These are phyloP conservation scores for Cercospora janseana DNA, from an alignment of 2,329 filamentous ascomycete genomes.

Conservation along the genomic window DNA sequence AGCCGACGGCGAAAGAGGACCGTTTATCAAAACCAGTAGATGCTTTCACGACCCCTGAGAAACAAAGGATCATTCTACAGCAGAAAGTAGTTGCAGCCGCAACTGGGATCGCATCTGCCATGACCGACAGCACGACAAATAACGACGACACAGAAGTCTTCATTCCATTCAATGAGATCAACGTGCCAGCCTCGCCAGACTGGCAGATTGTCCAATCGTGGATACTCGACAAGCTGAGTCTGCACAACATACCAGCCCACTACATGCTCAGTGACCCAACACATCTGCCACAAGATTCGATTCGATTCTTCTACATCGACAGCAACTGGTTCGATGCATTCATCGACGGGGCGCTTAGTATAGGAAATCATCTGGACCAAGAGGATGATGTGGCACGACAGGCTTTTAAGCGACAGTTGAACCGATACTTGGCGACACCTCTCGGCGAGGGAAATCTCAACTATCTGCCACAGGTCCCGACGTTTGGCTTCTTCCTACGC, in stretches of 20 bases:
- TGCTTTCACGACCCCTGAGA: neutral
- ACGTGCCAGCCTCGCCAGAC: constrained; percentile 6
- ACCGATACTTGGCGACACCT: constrained; percentile 1
- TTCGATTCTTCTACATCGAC: constrained; percentile 21
- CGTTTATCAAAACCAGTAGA: neutral
- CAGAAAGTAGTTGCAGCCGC: neutral
- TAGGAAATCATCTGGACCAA: constrained; percentile 16
- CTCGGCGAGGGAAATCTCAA: neutral
- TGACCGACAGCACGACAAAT: neutral
- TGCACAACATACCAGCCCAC: constrained; percentile 17
- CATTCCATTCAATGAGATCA: constrained; percentile 12
- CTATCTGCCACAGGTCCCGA: constrained; percentile 6
- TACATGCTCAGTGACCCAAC: constrained; percentile 13
- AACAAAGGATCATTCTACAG: neutral
- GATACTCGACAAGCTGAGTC: constrained; percentile 14
- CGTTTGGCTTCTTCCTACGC: constrained; percentile 8
- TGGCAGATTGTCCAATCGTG: constrained; percentile 13
- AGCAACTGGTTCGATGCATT: constrained; percentile 14
- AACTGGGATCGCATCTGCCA: neutral
- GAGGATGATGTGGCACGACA: constrained; percentile 9
- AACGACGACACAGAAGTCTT: neutral
- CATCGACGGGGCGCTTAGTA: constrained; percentile 19
- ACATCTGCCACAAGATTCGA: constrained; percentile 7
- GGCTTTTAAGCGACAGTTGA: constrained; percentile 6
- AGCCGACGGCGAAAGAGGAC: neutral